Evolutionary conservation across 495 filamentous ascomycete species (phyloP), one percentile per base, ranked within the genome.

Genomic region (Immersiella caudata): DNA sequence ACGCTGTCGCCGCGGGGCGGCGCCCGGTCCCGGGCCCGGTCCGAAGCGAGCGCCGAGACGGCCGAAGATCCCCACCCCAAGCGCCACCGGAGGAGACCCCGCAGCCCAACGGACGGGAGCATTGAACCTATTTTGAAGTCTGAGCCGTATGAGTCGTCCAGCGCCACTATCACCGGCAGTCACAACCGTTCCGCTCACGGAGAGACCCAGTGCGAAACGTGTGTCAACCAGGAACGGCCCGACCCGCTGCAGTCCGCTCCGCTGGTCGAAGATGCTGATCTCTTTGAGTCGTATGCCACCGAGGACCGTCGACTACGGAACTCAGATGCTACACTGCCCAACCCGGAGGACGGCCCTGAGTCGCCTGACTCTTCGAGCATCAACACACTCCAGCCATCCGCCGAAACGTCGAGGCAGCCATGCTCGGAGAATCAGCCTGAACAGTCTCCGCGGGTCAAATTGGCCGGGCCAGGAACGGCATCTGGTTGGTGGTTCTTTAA

Each of bases 401-500:
- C 14, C 16, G 40, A 14, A 46, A 14, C 16, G 40, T 46, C 40
- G 16, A 46, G 20, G 52, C 50, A 5, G 6, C 52, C 52, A 9
- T 55, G 52, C 22, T 55, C 29, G 29, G 40, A 46, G 5, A 14
- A 4, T 12, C 11, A 12, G 40, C 11, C 40, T 46, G 5, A 18
- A 4, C 11, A 18, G 11, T 12, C 14, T 2, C 40, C 9, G 11
- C 2, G 5, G 2, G 16, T 12, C 9, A 46, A 14, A 46, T 14
- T 14, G 11, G 40, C 11, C 14, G 16, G 2, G 11, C 40, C 40
- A 14, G 40, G 2, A 14, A 46, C 40, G 11, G 4, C 40, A 4
- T 46, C 40, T 5, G 26, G 24, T 22, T 70, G 26, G 24, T 52
- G 71, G 22, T 79, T 79, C 36, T 68, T 75, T 50, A 70, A 54